Percentiles rank a stretch among this genome's conserved stretches.
These are phyloP conservation scores for Sphagnum tenellum DNA, from an alignment of 225 moss, liverwort and hornwort species.

Conservation along the genomic window DNA sequence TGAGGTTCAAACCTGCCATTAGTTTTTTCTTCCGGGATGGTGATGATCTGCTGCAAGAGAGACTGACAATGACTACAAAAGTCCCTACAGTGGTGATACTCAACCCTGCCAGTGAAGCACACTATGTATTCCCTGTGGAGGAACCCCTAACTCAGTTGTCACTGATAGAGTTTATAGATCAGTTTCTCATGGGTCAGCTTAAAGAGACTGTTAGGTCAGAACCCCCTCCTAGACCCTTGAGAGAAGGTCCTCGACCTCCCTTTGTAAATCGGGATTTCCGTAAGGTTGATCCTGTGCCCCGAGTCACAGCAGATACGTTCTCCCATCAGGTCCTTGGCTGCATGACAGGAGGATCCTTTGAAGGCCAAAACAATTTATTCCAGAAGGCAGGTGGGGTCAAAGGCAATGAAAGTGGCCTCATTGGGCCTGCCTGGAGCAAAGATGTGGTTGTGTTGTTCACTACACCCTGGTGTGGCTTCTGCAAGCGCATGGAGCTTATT, in stretches of 20 bases:
- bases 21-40: slow-evolving; percentile 23
- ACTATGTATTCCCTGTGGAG: slow-evolving; percentile 19
- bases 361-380: background rate
- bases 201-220: slow-evolving; percentile 18
- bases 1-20: background rate
- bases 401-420: slow-evolving; percentile 8
- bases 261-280: slow-evolving; percentile 35
- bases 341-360: slow-evolving; percentile 1
- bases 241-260: slow-evolving; percentile 22
- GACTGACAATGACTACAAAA: slow-evolving; percentile 12
- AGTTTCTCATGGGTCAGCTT: slow-evolving; percentile 13
- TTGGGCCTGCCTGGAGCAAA: slow-evolving; percentile 16
- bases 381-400: slow-evolving; percentile 1
- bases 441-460: slow-evolving; percentile 40
- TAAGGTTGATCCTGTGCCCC: slow-evolving; percentile 18
- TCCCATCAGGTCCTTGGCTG: slow-evolving; percentile 13
- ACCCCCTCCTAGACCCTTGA: slow-evolving; percentile 6
- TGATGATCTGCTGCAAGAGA: slow-evolving; percentile 27
- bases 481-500: slow-evolving; percentile 38
- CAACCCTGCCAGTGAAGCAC: slow-evolving; percentile 18
- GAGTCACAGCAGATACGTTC: slow-evolving; percentile 17
- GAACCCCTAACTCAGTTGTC: slow-evolving; percentile 12
- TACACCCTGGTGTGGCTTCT: slow-evolving; percentile 37
- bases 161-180: slow-evolving; percentile 20
- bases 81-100: slow-evolving; percentile 26